Percentiles rank a stretch among this genome's conserved stretches.
phyloP scores from a whole-genome alignment of 2,329 filamentous ascomycete species.

The Pseudogymnoascus sp. region DNA sequence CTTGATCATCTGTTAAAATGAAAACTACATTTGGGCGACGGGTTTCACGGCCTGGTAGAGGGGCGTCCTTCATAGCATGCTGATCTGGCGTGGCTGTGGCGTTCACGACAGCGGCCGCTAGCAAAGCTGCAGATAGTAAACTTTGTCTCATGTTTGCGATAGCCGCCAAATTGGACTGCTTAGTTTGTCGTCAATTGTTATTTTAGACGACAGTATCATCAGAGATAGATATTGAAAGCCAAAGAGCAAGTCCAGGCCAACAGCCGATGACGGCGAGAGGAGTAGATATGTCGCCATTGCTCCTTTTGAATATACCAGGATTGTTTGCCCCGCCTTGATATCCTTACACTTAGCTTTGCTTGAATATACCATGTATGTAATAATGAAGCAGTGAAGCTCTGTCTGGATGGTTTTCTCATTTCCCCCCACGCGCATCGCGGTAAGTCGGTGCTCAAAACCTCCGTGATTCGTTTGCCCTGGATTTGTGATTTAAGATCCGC shows the following conservation, averaged over 20 bases:
- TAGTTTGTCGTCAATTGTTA: not conserved
- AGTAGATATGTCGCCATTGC: not conserved
- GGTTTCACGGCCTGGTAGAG: not conserved
- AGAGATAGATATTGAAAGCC: not conserved
- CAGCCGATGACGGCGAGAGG: not conserved
- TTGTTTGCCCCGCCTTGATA: not conserved
- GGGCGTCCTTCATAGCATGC: constrained; percentile 4
- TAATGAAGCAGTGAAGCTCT: not conserved
- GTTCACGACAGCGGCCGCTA: constrained; percentile 10
- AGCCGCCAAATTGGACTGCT: not conserved
- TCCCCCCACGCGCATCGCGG: not conserved
- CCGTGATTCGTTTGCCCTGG: not conserved
- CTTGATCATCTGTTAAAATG: constrained; percentile 59
- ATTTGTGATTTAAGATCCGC: not conserved
- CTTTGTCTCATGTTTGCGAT: not conserved
- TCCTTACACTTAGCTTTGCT: not conserved
- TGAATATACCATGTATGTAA: not conserved
- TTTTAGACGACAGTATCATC: not conserved
- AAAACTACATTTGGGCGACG: constrained; percentile 50
- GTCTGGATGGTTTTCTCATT: not conserved
- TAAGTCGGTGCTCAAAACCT: not conserved
- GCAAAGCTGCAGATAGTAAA: constrained; percentile 14
- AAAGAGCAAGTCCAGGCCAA: not conserved
- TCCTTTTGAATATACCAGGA: not conserved
- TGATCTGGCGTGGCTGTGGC: constrained; percentile 14